Conservation (phyloP, 192 early-diverging fungal genomes). For the Phlyctochytrium planicorne region DNA sequence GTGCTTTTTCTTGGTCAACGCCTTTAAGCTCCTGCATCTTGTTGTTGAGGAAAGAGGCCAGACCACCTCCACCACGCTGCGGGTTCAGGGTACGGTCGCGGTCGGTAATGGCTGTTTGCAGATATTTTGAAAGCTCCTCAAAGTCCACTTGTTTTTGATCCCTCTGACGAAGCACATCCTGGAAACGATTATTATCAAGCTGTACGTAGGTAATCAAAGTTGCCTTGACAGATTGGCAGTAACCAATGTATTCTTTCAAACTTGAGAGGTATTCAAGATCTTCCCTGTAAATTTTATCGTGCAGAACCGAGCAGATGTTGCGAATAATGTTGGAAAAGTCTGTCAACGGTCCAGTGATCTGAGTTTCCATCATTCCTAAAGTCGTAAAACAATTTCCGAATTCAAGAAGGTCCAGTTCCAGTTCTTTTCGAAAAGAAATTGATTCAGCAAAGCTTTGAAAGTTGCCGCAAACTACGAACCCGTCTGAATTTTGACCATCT, state of each 20-base stretch:
- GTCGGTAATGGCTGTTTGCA: constrained; percentile 71
- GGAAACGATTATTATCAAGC: constrained; percentile 9
- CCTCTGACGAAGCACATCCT: constrained; percentile 72
- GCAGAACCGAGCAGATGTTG: constrained; percentile 64
- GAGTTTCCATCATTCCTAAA: constrained; percentile 81
- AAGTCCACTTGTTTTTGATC: constrained; percentile 97
- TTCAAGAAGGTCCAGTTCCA: constrained; percentile 76
- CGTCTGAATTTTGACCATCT: constrained; percentile 64
- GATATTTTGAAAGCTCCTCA: constrained; percentile 80
- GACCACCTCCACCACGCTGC: constrained; percentile 56
- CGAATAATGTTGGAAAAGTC: constrained; percentile 74
- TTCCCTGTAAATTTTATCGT: constrained; percentile 60
- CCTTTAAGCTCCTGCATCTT: constrained; percentile 88
- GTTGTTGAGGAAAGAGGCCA: constrained; percentile 79
- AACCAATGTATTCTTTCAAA: constrained; percentile 82
- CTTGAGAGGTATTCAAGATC: constrained; percentile 72
- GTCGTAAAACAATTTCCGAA: constrained; percentile 76
- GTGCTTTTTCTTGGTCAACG: constrained; percentile 76
- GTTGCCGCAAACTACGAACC: constrained; percentile 34
- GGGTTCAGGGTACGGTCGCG: constrained; percentile 69
- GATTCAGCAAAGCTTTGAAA: neutral
- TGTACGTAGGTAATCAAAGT: neutral
- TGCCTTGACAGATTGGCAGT: constrained; percentile 77
- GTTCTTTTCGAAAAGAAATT: constrained; percentile 50
- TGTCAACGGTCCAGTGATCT: constrained; percentile 72